Evolutionary conservation across 805 yeast genomes (phyloP), one percentile per base, ranked within the genome.

Genomic region (Kregervanrija delftensis): DNA sequence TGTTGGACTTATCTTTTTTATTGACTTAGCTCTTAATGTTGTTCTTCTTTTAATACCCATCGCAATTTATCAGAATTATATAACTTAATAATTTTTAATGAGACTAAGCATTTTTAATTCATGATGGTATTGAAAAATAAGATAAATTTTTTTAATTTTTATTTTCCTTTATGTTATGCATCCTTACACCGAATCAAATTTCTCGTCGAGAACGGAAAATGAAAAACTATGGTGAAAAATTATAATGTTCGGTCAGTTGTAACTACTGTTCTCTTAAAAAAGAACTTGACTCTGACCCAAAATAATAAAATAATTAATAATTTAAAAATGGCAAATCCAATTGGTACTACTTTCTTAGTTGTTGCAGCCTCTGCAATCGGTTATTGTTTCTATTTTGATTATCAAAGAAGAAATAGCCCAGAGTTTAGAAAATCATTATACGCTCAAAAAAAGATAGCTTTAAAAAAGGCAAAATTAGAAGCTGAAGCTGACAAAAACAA

Each of bases 331-430:
- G 45, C 52, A 12, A 44, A 47, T 15, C 33, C 53, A 33, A 43
- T 45, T n/a, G 17, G 48, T 14, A 35, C 47, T 13, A 40, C 49
- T 47, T 47, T 57, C 32, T 43, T 66, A 9, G 54, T 66, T 13
- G 39, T 63, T 35, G 65, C 73, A 31, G 67, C 81, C 30, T 80
- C 83, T 33, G 61, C 74, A 13, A 64, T 79, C 40, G 88, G 86
- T 13, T 91, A 93, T 68, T 86, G 91, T 45, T 70, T 79, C 34
- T 93, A 87, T 71, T 95, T 95, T 60, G 99, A 93, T 69, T 86
- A 89, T 73, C 76, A 76, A 67, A 87, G 99, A 69, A 86, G 98
- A 69, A 73, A 74, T 66, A 79, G 84, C 46, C 65, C 85, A 15
- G 85, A 78, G 46, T 95, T 93, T 75, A 86, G 99, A 73, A 81